Conservation (phyloP, 148 eudicot species). For the Chenopodium quinoa region DNA sequence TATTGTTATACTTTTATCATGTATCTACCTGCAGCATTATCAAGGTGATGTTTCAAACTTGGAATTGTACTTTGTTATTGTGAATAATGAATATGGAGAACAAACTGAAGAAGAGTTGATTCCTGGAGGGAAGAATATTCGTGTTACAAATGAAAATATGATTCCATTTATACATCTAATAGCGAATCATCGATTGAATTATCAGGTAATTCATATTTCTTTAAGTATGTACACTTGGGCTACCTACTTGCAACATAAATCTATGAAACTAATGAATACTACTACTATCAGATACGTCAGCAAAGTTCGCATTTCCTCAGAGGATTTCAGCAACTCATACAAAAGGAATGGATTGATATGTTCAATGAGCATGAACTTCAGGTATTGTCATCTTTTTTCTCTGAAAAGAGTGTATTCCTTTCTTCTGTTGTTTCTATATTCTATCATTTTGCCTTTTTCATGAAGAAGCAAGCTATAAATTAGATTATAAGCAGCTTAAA, state of each 20-base stretch:
- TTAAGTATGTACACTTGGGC: background rate
- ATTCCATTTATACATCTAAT: conserved; percentile 81
- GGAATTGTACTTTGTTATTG: conserved; percentile 87
- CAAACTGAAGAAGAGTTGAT: conserved; percentile 88
- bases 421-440: background rate
- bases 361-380: conserved; percentile 98
- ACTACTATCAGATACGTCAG: conserved; percentile 73
- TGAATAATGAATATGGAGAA: conserved; percentile 95
- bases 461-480: background rate
- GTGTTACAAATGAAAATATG: conserved; percentile 88
- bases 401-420: background rate
- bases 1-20: conserved; percentile 5
- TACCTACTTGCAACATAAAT: background rate
- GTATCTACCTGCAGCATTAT: conserved; percentile 56
- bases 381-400: conserved; percentile 39
- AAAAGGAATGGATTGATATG: conserved; percentile 95
- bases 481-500: background rate
- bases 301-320: conserved; percentile 82
- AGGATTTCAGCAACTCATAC: conserved; percentile 92
- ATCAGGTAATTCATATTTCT: conserved; percentile 56
- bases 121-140: conserved; percentile 72
- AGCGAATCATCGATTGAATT: conserved; percentile 88
- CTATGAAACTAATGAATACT: conserved; percentile 13
- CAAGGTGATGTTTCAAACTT: conserved; percentile 72
- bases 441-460: background rate